A percentile compares a stretch with the other conserved stretches of the same genome.
These are phyloP conservation scores for Cyberlindnera nakhonratchasimensis DNA, from an alignment of 805 yeast genomes.

Conservation along the genomic window DNA sequence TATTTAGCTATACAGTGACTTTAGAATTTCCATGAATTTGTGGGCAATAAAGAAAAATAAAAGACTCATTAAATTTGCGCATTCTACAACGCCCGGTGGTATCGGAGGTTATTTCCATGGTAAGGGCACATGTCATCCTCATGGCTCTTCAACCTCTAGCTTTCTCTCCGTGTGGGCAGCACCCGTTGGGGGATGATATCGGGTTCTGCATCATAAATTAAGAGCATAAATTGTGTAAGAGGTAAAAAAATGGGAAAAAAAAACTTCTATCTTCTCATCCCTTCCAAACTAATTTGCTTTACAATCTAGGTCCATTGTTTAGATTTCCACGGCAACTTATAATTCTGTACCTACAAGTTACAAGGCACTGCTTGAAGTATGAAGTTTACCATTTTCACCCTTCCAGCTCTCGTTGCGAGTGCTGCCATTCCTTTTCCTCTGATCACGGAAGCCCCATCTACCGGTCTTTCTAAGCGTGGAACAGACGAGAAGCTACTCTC, in stretches of 20 bases:
- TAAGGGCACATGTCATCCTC: too few species aligned
- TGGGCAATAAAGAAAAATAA: too few species aligned
- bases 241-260: neutral
- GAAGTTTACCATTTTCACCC: slow-evolving; percentile 13
- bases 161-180: neutral
- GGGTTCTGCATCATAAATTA: too few species aligned
- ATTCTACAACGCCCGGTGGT: slow-evolving; percentile 9
- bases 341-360: too few species aligned
- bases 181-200: too few species aligned
- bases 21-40: too few species aligned
- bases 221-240: too few species aligned
- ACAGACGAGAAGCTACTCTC: slow-evolving; percentile 22
- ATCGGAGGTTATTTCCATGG: slow-evolving; percentile 12
- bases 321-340: too few species aligned
- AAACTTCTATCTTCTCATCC: neutral
- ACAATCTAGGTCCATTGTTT: too few species aligned
- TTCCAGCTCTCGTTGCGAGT: slow-evolving; percentile 20
- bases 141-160: too few species aligned
- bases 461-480: slow-evolving; percentile 22
- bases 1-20: too few species aligned
- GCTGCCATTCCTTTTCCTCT: slow-evolving; percentile 26
- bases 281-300: neutral
- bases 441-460: slow-evolving; percentile 20
- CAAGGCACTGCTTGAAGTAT: slow-evolving; percentile 3
- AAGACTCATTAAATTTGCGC: neutral